These are phyloP conservation scores for Nemania sp. DNA, from an alignment of 2,329 filamentous ascomycete genomes.

Conservation along the genomic window DNA sequence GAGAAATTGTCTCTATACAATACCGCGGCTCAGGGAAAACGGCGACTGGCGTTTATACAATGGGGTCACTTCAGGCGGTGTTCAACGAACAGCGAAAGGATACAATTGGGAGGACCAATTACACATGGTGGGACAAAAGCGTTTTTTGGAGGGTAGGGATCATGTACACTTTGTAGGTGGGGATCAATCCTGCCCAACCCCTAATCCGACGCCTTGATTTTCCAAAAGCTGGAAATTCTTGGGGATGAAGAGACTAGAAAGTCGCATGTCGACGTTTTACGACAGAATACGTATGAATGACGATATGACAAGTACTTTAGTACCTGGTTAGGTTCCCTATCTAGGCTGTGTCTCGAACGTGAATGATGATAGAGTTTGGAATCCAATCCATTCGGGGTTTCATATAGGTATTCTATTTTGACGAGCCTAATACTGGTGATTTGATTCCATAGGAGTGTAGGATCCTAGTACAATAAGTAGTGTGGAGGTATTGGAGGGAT, in stretches of 20 bases:
- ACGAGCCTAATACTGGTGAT: too few relatives aligned
- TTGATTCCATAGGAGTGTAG: too few relatives aligned
- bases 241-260: constrained; percentile 29
- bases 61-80: constrained; percentile 27
- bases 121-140: constrained; percentile 28
- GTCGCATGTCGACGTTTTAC: constrained; percentile 46
- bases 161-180: constrained; percentile 42
- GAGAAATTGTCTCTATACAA: constrained; percentile 30
- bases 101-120: constrained; percentile 16
- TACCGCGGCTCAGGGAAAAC: constrained; percentile 21
- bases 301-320: constrained; percentile 48
- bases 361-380: constrained; percentile 6
- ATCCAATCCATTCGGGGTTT: too few relatives aligned
- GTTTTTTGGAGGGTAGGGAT: constrained; percentile 33
- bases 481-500: too few relatives aligned
- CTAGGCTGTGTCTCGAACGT: background rate
- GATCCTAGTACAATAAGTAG: too few relatives aligned
- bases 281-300: constrained; percentile 51
- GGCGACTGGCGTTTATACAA: constrained; percentile 31
- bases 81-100: constrained; percentile 28
- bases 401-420: too few relatives aligned
- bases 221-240: constrained; percentile 18
- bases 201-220: constrained; percentile 10
- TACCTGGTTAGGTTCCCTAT: constrained; percentile 6
- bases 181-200: constrained; percentile 28